Base-by-base conservation (phyloP, 2,329 filamentous ascomycete species). In the Talaromyces sp. region DNA sequence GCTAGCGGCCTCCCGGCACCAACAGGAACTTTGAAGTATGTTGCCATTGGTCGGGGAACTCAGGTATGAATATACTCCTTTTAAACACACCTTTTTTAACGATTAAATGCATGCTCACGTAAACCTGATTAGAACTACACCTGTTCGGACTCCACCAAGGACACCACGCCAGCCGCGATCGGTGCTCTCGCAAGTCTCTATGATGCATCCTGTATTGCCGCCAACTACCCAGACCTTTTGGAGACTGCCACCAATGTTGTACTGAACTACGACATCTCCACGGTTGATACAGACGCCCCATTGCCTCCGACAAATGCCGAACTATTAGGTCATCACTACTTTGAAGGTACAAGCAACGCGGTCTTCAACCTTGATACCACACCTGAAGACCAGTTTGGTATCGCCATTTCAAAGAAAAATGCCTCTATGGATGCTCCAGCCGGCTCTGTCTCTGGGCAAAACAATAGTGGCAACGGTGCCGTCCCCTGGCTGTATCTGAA, bases 161-260 rank as follows among this genome's bases (percentile, higher is more conserved):
- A 83, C 3, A 83, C 86, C 0, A 78, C 78, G 0, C 93, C 94
- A 14, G 81, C 80, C 9, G 82, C 87, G 18, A 76, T 81, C 56
- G 94, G 94, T 65, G 94, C 94, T 59, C 72, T 91, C 0, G 94
- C 94, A 60, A 88, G 86, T 1, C 90, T 98, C 69, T 97, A 90
- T 87, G 92, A 97, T 77, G 90, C 88, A 63, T 90, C 87, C 68
- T 97, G 94, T 78, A 76, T 94, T 36, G 89, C 89, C 6, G 83
- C 89, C 50, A 80, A 85, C 67, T 87, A 87, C 69, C 88, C 91
- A 0, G 83, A 87, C 60, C 80, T 95, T 16, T 80, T 93, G 50
- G 72, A 81, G 65, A 75, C 82, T 60, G 82, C 96, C 23, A 87
- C 91, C 3, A 80, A 80, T 63, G 84, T 92, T 61, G 86, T 89